phyloP scores from a whole-genome alignment of 2,329 filamentous ascomycete species.

The Plectosphaerella plurivora region DNA sequence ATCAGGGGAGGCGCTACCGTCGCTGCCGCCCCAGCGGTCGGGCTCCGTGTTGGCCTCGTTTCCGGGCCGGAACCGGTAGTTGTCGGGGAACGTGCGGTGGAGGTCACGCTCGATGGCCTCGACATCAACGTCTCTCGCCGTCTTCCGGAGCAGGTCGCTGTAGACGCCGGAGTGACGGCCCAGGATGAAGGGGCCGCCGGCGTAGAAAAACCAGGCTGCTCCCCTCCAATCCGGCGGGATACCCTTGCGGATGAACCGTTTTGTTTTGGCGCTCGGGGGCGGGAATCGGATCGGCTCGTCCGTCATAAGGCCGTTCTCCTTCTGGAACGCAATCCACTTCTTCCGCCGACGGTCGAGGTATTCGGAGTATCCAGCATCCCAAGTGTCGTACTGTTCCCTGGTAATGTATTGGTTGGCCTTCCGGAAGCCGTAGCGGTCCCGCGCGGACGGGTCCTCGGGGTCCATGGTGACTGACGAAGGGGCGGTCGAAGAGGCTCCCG shows the following conservation, averaged over 20 bases:
- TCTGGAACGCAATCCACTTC: conserved; percentile 79
- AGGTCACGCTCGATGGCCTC: conserved; percentile 93
- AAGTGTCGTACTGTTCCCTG: conserved; percentile 72
- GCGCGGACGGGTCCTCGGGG: conserved; percentile 44
- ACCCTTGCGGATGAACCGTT: conserved; percentile 86
- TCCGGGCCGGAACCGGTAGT: conserved; percentile 77
- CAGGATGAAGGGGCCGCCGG: conserved; percentile 76
- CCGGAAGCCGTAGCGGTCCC: conserved; percentile 89
- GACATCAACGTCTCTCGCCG: conserved; percentile 67
- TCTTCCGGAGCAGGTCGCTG: conserved; percentile 59
- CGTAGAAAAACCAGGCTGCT: conserved; percentile 97
- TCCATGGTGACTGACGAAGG: conserved; percentile 23
- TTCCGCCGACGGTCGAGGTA: conserved; percentile 70
- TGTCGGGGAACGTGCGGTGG: conserved; percentile 92
- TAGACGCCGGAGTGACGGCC: conserved; percentile 76
- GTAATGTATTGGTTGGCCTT: conserved; percentile 80
- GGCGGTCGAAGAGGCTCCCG: conserved; percentile 2
- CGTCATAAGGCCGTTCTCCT: conserved; percentile 69
- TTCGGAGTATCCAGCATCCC: conserved; percentile 70
- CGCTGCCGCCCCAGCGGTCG: conserved; percentile 21
- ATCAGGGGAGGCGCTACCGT: conserved; percentile 16
- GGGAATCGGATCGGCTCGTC: conserved; percentile 74
- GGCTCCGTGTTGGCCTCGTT: conserved; percentile 16
- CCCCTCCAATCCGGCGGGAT: conserved; percentile 92
- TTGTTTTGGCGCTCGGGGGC: conserved; percentile 73